phyloP scores from a whole-genome alignment of 495 filamentous ascomycete species.

The Xylaria palmicola region DNA sequence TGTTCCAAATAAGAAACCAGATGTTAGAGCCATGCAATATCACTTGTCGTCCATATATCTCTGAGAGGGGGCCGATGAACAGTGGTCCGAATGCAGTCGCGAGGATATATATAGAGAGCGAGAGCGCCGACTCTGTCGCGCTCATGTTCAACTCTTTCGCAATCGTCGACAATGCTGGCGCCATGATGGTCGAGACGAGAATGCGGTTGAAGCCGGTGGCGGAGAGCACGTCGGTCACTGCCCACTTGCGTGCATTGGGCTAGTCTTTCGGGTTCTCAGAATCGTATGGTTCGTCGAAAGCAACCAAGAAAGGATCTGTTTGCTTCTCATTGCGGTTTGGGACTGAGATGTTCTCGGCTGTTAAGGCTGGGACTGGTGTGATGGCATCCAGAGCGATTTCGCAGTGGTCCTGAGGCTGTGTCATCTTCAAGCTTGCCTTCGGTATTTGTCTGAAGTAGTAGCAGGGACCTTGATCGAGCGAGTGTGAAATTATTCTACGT shows the following conservation, averaged over 20 bases:
- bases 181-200: conserved; percentile 67
- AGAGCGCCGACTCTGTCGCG: conserved; percentile 24
- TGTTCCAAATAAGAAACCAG: conserved; percentile 47
- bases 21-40: conserved; percentile 48
- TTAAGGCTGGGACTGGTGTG: background rate
- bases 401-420: background rate
- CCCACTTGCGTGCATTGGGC: conserved; percentile 59
- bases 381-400: conserved; percentile 3
- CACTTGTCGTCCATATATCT: conserved; percentile 55
- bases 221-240: conserved; percentile 48
- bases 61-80: conserved; percentile 58
- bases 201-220: conserved; percentile 62
- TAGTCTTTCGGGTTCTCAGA: conserved; percentile 62
- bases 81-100: conserved; percentile 61
- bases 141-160: conserved; percentile 55
- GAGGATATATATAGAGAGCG: conserved; percentile 45
- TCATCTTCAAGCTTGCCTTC: background rate
- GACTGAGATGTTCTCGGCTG: background rate
- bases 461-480: no score
- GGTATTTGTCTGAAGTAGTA: background rate
- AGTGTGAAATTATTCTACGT: no score
- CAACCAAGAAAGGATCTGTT: conserved; percentile 2
- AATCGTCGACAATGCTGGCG: conserved; percentile 58
- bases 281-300: conserved; percentile 33
- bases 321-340: background rate